Evolutionary conservation across 345 rosid species (phyloP).

Genomic region (Bretschneidera sinensis): DNA sequence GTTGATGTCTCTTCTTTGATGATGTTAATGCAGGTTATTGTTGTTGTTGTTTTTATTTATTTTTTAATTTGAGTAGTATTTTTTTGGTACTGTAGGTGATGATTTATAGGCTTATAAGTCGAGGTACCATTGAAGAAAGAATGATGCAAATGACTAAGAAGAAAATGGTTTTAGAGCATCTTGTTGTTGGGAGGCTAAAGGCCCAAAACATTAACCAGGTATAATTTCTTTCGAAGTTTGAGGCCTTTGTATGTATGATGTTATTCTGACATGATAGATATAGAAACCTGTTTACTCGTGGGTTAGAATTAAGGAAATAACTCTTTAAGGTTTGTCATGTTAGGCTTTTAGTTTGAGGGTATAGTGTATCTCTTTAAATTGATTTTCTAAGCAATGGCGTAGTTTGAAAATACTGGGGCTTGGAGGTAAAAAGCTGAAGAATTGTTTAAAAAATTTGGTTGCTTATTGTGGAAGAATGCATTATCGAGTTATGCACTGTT

Average conservation of each 20-base stretch:
- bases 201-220: conserved; percentile 98
- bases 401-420: neutral
- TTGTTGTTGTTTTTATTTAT: conserved; percentile 6
- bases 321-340: neutral
- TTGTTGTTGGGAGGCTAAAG: conserved; percentile 96
- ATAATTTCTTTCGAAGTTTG: conserved; percentile 13
- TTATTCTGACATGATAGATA: too few relatives aligned
- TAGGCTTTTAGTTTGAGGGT: neutral
- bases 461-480: neutral
- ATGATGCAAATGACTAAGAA: conserved; percentile 99
- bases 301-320: too few relatives aligned
- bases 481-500: conserved; percentile 1
- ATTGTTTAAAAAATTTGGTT: too few relatives aligned
- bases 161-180: conserved; percentile 99
- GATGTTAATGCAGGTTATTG: neutral
- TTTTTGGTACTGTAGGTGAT: conserved; percentile 59
- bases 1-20: conserved; percentile 30
- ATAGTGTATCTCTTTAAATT: too few relatives aligned
- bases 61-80: conserved; percentile 13
- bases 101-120: conserved; percentile 87
- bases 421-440: neutral
- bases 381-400: too few relatives aligned
- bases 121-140: conserved; percentile 96
- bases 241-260: conserved; percentile 1
- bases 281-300: too few relatives aligned